phyloP scores from a whole-genome alignment of 2,329 filamentous ascomycete genomes.

The Blastomyces percursus region DNA sequence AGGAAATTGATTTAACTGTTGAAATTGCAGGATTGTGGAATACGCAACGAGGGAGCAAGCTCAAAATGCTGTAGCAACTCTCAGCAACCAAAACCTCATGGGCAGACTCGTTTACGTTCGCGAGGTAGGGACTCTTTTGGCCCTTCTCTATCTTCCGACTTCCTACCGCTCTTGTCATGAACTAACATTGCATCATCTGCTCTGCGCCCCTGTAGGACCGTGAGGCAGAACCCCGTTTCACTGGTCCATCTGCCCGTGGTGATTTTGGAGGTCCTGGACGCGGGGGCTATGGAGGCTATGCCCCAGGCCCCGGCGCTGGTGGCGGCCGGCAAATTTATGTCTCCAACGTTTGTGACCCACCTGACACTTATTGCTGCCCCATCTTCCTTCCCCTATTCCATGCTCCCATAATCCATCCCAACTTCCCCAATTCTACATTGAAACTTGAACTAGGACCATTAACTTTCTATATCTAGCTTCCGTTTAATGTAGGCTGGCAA shows the following conservation, averaged over 20 bases:
- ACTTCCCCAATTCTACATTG: conserved; percentile 11
- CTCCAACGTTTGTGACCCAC: conserved; percentile 75
- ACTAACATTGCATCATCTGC: conserved; percentile 6
- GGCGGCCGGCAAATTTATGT: conserved; percentile 89
- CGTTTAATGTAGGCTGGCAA: conserved; percentile 96
- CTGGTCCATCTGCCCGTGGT: conserved; percentile 58
- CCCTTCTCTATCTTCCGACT: background rate
- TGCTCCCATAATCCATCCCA: background rate
- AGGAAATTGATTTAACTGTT: conserved; percentile 6
- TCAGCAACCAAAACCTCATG: conserved; percentile 99
- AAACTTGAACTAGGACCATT: conserved; percentile 22
- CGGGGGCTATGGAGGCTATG: conserved; percentile 42
- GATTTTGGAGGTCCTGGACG: conserved; percentile 47
- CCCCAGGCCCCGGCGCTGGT: conserved; percentile 40
- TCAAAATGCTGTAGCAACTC: conserved; percentile 89
- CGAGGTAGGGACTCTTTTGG: conserved; percentile 51
- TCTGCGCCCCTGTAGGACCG: conserved; percentile 58
- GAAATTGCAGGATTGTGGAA: conserved; percentile 79
- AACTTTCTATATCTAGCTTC: conserved; percentile 55
- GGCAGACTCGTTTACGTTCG: conserved; percentile 96
- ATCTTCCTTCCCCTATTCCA: background rate
- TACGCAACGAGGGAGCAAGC: conserved; percentile 99
- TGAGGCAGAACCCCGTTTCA: conserved; percentile 95
- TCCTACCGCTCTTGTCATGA: conserved; percentile 3
- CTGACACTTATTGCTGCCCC: conserved; percentile 10